phyloP scores from a whole-genome alignment of 768 basidiomycete genomes.

The Tremella yokohamensis region DNA sequence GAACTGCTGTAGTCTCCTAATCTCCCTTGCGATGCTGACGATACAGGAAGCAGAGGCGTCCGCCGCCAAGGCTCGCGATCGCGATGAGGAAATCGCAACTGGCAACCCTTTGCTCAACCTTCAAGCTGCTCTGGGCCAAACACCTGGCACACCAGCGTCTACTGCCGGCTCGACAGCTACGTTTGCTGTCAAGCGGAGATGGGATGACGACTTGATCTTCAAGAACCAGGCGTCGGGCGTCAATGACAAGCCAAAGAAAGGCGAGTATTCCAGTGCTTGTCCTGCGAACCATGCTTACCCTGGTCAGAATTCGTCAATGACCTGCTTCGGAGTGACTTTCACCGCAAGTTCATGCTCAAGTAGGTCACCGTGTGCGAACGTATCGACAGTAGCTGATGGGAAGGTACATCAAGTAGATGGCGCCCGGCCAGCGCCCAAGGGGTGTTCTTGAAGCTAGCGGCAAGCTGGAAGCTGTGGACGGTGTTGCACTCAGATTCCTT shows the following conservation, averaged over 20 bases:
- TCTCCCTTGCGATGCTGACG: background rate
- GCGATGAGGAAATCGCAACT: constrained; percentile 79
- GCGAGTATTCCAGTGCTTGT: constrained; percentile 48
- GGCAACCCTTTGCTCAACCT: constrained; percentile 86
- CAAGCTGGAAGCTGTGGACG: no score
- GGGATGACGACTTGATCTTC: constrained; percentile 98
- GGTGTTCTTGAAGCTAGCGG: no score
- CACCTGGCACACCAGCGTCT: constrained; percentile 53
- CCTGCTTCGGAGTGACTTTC: constrained; percentile 64
- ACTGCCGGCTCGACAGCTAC: constrained; percentile 63
- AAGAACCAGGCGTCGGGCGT: constrained; percentile 88
- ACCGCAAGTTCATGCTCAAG: constrained; percentile 49
- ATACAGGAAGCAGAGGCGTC: constrained; percentile 68
- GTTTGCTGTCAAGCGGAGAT: constrained; percentile 85
- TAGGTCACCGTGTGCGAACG: constrained; percentile 19
- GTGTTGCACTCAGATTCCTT: no score
- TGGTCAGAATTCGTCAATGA: constrained; percentile 78
- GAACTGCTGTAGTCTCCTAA: background rate
- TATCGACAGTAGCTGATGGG: background rate
- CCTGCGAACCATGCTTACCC: no score
- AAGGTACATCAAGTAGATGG: constrained; percentile 20
- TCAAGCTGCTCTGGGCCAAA: constrained; percentile 77
- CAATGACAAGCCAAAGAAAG: constrained; percentile 60
- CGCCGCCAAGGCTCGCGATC: constrained; percentile 56
- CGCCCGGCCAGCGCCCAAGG: no score